Base-by-base conservation (phyloP, 202 grass and related monocot genomes). In the Brachypodium distachyon region DNA sequence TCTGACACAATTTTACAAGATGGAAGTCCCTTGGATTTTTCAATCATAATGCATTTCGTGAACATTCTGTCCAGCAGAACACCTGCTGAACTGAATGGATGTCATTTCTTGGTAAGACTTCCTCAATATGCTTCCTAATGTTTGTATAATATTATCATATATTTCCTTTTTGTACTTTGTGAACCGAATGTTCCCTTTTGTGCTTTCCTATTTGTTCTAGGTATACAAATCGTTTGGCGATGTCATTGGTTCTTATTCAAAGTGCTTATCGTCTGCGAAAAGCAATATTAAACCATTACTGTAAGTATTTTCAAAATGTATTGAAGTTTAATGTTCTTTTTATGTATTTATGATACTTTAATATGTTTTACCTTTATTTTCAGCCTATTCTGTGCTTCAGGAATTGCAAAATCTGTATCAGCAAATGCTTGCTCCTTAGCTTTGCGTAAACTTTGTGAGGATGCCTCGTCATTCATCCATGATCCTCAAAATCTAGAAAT, bases 391-490 rank as follows among this genome's bases (percentile, higher is more conserved):
- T 95, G 91, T 41, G 91, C 91, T 60, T 88, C 89, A 52, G 95
- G 95, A 71, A 98, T 98, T 69, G 78, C 69, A 85, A 82, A 95
- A 71, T 82, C 87, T 27, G 11, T 87, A 77, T 94, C 91, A 52
- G 86, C 95, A 83, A 90, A 88, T 75, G 80, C 91, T 80, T 98
- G 95, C 60, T 88, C 91, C 9, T 90, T 85, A 73, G 91, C 95
- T 61, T 87, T 98, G 82, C 87, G 89, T 58, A 98, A 90, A 79
- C 86, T 98, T 88, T 98, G 95, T 26, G 95, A 98, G 86, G 95
- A 98, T 76, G 91, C 86, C 75, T 85, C 85, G 82, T 74, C 85
- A 46, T 72, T 95, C 62, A 88, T 98, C 19, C 87, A 90, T 18
- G 89, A 98, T 32, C 87, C 87, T 60, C 80, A 88, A 10, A 95